A percentile compares a stretch with the other conserved stretches of the same genome.
Conservation (phyloP, 768 basidiomycete genomes). For the Suillus plorans region DNA sequence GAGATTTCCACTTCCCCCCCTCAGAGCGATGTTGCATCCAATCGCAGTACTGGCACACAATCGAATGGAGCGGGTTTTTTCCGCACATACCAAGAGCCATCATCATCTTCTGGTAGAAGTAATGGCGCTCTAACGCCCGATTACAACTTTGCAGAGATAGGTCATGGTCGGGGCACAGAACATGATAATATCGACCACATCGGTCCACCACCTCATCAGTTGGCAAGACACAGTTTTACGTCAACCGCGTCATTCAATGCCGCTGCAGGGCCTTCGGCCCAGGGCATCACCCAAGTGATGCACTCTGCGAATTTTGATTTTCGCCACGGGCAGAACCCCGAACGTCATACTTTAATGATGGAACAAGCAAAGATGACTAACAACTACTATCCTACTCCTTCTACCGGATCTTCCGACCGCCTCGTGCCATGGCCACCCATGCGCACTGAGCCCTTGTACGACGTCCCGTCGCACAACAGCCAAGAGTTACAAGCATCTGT, state of each 20-base stretch:
- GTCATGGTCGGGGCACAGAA: constrained; percentile 61
- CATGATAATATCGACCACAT: constrained; percentile 16
- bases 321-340: constrained; percentile 14
- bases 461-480: constrained; percentile 32
- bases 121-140: constrained; percentile 70
- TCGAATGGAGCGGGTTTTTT: constrained; percentile 64
- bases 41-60: constrained; percentile 50
- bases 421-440: constrained; percentile 42
- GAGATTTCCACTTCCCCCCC: constrained; percentile 61
- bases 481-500: constrained; percentile 44
- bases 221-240: constrained; percentile 24
- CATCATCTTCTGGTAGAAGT: constrained; percentile 39
- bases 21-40: constrained; percentile 59
- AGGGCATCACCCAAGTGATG: constrained; percentile 36
- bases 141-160: constrained; percentile 73
- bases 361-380: constrained; percentile 1
- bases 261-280: constrained; percentile 19
- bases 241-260: constrained; percentile 22
- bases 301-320: constrained; percentile 31
- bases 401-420: constrained; percentile 12
- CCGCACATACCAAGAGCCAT: constrained; percentile 50
- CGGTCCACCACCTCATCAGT: constrained; percentile 15
- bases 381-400: constrained; percentile 1
- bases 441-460: constrained; percentile 36
- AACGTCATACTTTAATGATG: constrained; percentile 1